phyloP scores from a whole-genome alignment of 106 monocot species.

The Apostasia shenzhenica region DNA sequence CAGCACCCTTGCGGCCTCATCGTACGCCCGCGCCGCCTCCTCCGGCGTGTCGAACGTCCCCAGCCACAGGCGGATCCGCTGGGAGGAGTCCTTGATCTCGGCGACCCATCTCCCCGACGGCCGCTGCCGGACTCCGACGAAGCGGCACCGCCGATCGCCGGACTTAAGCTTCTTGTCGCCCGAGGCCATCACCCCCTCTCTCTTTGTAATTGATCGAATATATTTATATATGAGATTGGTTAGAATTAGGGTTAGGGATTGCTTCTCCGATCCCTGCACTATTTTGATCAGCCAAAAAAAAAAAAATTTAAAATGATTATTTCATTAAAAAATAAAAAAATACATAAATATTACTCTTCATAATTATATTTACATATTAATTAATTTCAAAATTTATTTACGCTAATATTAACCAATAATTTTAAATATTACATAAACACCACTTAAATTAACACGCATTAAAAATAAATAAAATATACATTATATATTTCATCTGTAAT shows the following conservation, averaged over 20 bases:
- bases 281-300: no score
- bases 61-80: slow-evolving; percentile 46
- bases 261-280: not conserved
- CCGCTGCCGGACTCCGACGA: slow-evolving; percentile 40
- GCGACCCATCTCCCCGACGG: slow-evolving; percentile 56
- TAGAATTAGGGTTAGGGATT: not conserved
- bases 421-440: no score
- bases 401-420: no score
- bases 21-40: slow-evolving; percentile 45
- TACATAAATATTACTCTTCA: no score
- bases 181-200: not conserved
- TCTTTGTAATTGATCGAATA: not conserved
- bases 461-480: no score
- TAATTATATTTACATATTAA: no score
- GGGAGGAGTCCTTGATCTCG: slow-evolving; percentile 53
- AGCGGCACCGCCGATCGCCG: slow-evolving; percentile 10
- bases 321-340: no score
- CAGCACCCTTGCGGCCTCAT: slow-evolving; percentile 34
- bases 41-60: slow-evolving; percentile 46
- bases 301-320: no score
- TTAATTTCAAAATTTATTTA: no score
- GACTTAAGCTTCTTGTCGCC: not conserved
- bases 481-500: no score
- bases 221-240: not conserved
- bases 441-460: no score